Evolutionary conservation across 306 rosid species (phyloP), one percentile per base, ranked within the genome.

Genomic region (Alnus glutinosa): DNA sequence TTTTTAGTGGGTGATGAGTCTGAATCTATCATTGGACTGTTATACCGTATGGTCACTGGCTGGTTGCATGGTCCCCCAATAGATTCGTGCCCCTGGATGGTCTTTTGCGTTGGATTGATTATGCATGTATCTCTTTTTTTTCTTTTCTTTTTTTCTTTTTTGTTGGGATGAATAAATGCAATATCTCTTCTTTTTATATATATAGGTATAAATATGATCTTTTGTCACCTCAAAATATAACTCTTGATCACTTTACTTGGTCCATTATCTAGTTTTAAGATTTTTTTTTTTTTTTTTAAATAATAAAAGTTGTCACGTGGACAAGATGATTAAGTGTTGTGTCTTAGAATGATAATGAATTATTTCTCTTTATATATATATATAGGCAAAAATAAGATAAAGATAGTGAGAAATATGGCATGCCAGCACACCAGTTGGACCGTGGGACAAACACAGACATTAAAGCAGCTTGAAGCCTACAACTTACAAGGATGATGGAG

Each of bases 21-120:
- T 19, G 16, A 14, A 5, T 63, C 19, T 15, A 5, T 10, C 70
- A 34, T 13, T 63, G 69, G 69, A 63, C 16, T 63, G 19, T 1
- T 63, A 15, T 63, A 4, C 69, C 3, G 19, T 30, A 68, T 70
- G 82, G 79, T 84, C 85, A 84, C 87, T 61, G 39, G 44, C 8
- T 14, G 70, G 4, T 63, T 63, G 44, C 19, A 34, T 63, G 46
- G 46, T 63, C 70, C 70, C 70, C 70, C 19, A 63, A 1, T 69
- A 58, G 36, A 37, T 14, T 19, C 50, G 18, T 18, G 46, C 59
- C 70, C 75, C 82, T 1, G 2, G 2, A 58, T 51, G 64, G 1
- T 32, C 54, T 4, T 68, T 50, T 39, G 42, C 2, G 12, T 19
- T 36, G 77, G 77, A 73, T 61, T 57, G 68, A 42, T 1, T 28